Evolutionary conservation across 441 rosid species (phyloP).

Genomic region (Adansonia gregorii): DNA sequence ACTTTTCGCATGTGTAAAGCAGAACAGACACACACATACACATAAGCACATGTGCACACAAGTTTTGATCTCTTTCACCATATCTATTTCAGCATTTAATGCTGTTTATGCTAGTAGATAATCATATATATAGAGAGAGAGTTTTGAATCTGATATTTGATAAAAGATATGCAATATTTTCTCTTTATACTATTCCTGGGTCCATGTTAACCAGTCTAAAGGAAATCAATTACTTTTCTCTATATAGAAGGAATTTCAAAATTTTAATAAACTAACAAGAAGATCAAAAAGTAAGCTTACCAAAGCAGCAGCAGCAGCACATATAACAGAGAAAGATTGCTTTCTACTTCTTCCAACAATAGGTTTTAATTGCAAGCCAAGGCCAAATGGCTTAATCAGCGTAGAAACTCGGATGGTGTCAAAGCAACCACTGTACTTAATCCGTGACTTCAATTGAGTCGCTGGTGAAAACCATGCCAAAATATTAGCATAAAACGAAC

Average conservation of each 20-base stretch:
- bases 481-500: not conserved
- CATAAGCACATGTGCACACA: not conserved
- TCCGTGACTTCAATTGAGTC: not conserved
- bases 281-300: conserved; percentile 39
- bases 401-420: not conserved
- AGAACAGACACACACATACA: not conserved
- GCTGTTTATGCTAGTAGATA: not conserved
- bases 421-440: not conserved
- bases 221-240: not conserved
- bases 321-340: conserved; percentile 41
- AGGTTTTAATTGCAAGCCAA: conserved; percentile 37
- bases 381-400: conserved; percentile 33
- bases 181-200: not conserved
- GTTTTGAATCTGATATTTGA: not conserved
- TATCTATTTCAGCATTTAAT: not conserved
- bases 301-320: conserved; percentile 46
- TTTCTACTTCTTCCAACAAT: conserved; percentile 34
- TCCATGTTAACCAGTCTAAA: not conserved
- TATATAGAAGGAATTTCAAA: too few species aligned
- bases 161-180: not conserved
- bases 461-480: conserved; percentile 4
- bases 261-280: not conserved
- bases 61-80: not conserved
- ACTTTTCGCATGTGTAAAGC: not conserved
- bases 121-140: not conserved